Evolutionary conservation across 768 basidiomycete species (phyloP).

Genomic region (Calocera viscosa): DNA sequence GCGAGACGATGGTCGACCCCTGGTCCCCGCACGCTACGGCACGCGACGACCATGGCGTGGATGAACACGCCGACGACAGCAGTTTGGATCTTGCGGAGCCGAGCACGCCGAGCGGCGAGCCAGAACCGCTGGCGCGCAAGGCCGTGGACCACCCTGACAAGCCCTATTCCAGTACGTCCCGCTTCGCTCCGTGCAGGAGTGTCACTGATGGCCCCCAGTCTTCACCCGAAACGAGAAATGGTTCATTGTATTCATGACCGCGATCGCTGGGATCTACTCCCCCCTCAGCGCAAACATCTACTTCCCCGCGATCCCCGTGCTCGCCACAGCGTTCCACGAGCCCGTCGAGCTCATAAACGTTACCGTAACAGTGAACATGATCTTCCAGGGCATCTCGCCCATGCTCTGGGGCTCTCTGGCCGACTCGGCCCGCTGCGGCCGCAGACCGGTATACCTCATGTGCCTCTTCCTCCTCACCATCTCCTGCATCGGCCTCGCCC

Average conservation of each 20-base stretch:
- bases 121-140: not conserved
- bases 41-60: not conserved
- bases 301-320: constrained; percentile 61
- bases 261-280: constrained; percentile 43
- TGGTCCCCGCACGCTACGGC: not conserved
- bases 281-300: constrained; percentile 68
- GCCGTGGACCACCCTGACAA: not conserved
- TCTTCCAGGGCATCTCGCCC: constrained; percentile 50
- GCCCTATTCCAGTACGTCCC: constrained; percentile 4
- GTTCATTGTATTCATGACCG: constrained; percentile 49
- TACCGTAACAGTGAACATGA: constrained; percentile 66
- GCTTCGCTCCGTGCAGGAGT: not conserved
- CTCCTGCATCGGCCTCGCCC: constrained; percentile 52
- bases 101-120: not conserved
- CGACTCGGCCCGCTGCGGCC: constrained; percentile 40
- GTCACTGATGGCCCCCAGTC: constrained; percentile 31
- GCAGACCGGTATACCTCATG: constrained; percentile 48
- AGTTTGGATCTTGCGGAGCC: not conserved
- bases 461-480: constrained; percentile 52
- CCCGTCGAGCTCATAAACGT: constrained; percentile 63
- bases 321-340: constrained; percentile 50
- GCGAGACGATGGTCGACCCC: not conserved
- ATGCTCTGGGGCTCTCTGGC: constrained; percentile 57
- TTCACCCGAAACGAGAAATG: constrained; percentile 51
- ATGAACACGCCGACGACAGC: not conserved